Percentiles rank a stretch among this genome's conserved stretches.
These are phyloP conservation scores for Diplogelasinospora grovesii DNA, from an alignment of 495 filamentous ascomycete species.

Conservation along the genomic window DNA sequence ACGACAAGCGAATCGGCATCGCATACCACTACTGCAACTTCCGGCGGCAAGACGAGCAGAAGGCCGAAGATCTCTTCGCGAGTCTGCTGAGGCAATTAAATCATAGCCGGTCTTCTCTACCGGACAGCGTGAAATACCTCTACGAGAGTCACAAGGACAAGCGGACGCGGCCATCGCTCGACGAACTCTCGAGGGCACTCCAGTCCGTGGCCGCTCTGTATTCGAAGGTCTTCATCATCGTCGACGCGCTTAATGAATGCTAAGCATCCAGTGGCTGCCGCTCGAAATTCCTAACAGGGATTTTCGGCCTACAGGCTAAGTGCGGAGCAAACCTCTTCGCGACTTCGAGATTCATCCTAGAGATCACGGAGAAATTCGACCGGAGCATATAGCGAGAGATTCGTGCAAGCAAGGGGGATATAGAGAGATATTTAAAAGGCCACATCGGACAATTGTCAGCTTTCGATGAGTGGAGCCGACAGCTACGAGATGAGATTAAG, in stretches of 20 bases:
- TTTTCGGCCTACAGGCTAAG: slow-evolving; percentile 16
- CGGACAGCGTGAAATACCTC: slow-evolving; percentile 18
- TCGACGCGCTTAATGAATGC: slow-evolving; percentile 49
- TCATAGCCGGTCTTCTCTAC: slow-evolving; percentile 23
- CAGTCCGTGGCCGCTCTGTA: slow-evolving; percentile 10
- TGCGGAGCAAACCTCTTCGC: slow-evolving; percentile 22
- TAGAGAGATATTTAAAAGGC: too few species aligned
- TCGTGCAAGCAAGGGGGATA: too few species aligned
- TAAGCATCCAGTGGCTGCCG: slow-evolving; percentile 2
- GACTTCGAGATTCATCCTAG: slow-evolving; percentile 29
- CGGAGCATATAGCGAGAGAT: too few species aligned
- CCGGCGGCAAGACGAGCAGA: slow-evolving; percentile 23
- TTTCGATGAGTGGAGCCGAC: too few species aligned
- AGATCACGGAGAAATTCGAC: too few species aligned
- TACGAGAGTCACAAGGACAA: slow-evolving; percentile 13
- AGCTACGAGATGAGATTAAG: too few species aligned
- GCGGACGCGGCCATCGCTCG: slow-evolving; percentile 18
- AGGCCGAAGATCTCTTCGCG: slow-evolving; percentile 18
- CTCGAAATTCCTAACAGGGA: slow-evolving; percentile 8
- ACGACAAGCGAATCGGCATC: slow-evolving; percentile 23
- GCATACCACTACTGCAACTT: slow-evolving; percentile 43
- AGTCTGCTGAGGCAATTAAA: slow-evolving; percentile 32
- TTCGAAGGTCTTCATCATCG: slow-evolving; percentile 32
- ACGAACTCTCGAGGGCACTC: slow-evolving; percentile 17
- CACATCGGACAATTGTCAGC: too few species aligned